Base-by-base conservation (phyloP, 1,139 yeast genomes). In the Hyphopichia fennica region DNA sequence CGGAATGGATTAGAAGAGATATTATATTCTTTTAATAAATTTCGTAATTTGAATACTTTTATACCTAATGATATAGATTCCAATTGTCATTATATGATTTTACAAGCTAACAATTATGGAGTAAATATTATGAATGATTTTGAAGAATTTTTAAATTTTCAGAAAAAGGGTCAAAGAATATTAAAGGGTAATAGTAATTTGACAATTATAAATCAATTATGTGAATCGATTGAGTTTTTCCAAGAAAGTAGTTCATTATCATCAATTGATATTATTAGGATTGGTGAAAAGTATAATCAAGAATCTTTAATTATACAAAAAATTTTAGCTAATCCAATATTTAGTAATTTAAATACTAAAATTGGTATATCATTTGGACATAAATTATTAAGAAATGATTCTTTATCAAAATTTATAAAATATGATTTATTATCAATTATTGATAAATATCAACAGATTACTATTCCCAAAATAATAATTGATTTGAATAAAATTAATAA, bases 21-120 rank as follows among this genome's bases (percentile, higher is more conserved):
- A 19, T 45, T 50, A 15, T 45, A 60, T 13, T 47, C 58, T 13
- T 52, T 69, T 29, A 62, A 59, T 15, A 69, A 69, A 43, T 64
- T 67, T 44, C 52, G 53, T 41, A 63, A 60, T n/a, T 51, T 68
- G 34, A 54, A 51, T 27, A 64, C 70, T 5, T 66, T 66, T 48
- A 55, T 67, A 29, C 59, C 60, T 4, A 41, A 42, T 10, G 46
- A 48, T 2, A 36, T 47, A 3, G 49, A 51, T 19, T 53, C 51
- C 20, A 52, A 63, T 39, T 66, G 63, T 46, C 63, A 65, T 43
- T 48, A 67, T 28, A 40, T 69, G 7, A 48, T 68, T 4, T 34
- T 68, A 14, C 63, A 52, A 41, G 46, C 56, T 38, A 60, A 58
- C 39, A 43, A 41, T 35, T 58, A 54, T 42, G 17, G 10, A 5